Conservation (phyloP, 441 rosid genomes). For the Adansonia gregorii region DNA sequence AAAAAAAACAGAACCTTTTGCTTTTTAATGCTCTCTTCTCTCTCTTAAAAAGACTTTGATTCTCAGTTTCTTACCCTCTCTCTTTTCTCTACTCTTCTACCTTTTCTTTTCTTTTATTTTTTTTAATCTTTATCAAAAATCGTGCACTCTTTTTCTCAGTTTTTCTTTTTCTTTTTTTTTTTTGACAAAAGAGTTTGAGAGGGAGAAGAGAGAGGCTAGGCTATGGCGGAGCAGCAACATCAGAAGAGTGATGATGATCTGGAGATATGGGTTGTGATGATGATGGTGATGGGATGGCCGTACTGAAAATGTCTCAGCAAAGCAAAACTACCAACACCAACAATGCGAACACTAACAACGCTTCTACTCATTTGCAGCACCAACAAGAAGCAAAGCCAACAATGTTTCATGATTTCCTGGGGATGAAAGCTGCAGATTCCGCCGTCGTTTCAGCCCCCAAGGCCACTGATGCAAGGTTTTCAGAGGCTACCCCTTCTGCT, state of each 20-base stretch:
- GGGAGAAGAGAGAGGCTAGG: conserved; percentile 25
- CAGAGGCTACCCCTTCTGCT: conserved; percentile 46
- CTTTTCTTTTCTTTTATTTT: too few species aligned
- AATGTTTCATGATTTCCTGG: conserved; percentile 84
- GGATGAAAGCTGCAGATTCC: conserved; percentile 57
- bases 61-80: background rate
- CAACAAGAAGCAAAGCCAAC: conserved; percentile 36
- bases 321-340: conserved; percentile 29
- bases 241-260: conserved; percentile 26
- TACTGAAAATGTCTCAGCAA: conserved; percentile 51
- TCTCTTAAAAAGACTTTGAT: background rate
- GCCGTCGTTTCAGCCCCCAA: conserved; percentile 44
- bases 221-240: conserved; percentile 15
- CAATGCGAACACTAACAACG: conserved; percentile 35
- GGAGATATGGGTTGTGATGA: conserved; percentile 23
- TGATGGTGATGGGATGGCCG: conserved; percentile 52
- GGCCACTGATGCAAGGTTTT: conserved; percentile 39
- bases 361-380: conserved; percentile 35
- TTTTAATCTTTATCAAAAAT: conserved; percentile 30
- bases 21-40: conserved; percentile 43
- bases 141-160: conserved; percentile 33
- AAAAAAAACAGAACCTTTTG: conserved; percentile 40
- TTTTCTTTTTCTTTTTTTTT: conserved; percentile 12
- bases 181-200: conserved; percentile 21
- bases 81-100: background rate